Percentiles rank a stretch among this genome's conserved stretches.
phyloP scores from a whole-genome alignment of 148 eudicot genomes.

The Chenopodium berlandieri region DNA sequence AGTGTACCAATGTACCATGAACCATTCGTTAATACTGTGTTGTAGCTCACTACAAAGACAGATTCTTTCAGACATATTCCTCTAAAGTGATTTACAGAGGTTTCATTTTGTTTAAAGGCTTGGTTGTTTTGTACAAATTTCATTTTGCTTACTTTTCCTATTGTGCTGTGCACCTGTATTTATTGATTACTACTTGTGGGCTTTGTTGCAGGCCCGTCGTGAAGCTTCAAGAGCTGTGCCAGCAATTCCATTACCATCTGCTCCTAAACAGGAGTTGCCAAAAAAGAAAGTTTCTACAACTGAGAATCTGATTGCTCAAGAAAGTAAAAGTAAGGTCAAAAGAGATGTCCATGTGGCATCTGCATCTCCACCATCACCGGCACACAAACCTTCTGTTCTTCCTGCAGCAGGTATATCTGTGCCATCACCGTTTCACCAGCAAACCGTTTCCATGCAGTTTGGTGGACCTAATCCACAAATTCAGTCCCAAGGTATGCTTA shows the following conservation, averaged over 20 bases:
- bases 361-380: constrained; percentile 41
- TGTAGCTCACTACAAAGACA: too few relatives aligned
- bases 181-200: neutral
- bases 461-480: constrained; percentile 52
- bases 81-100: neutral
- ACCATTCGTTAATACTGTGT: neutral
- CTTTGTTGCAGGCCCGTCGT: constrained; percentile 50
- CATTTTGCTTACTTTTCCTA: neutral
- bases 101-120: constrained; percentile 5
- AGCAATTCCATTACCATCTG: constrained; percentile 46
- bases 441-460: constrained; percentile 44
- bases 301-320: constrained; percentile 38
- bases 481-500: constrained; percentile 47
- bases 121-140: neutral
- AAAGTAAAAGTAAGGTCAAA: constrained; percentile 35
- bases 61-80: too few relatives aligned
- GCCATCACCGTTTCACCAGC: constrained; percentile 49
- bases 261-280: constrained; percentile 51
- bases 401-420: constrained; percentile 45
- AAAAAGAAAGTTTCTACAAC: constrained; percentile 41
- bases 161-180: neutral
- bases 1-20: neutral
- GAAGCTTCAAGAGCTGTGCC: constrained; percentile 38
- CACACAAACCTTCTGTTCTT: constrained; percentile 53
- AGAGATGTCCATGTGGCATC: constrained; percentile 44